Percentiles rank a stretch among this genome's conserved stretches.
phyloP scores from a whole-genome alignment of 164 flowering plant genomes.

The Magnolia kwangsiensis region DNA sequence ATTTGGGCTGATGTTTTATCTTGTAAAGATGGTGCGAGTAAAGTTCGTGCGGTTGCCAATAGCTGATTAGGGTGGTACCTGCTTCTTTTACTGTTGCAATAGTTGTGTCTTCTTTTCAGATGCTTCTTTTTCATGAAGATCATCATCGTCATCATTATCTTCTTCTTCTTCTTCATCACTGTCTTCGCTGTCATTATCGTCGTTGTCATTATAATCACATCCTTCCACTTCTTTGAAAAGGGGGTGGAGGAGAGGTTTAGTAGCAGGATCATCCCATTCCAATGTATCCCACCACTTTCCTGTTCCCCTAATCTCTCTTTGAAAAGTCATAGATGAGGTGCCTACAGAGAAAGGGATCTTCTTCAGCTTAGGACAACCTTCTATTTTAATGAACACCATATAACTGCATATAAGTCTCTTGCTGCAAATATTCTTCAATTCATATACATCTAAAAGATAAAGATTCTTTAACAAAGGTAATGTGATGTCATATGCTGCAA shows the following conservation, averaged over 20 bases:
- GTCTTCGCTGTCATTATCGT: constrained; percentile 17
- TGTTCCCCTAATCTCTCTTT: not conserved
- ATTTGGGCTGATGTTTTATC: not conserved
- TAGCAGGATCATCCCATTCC: not conserved
- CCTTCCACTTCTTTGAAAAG: too few species aligned
- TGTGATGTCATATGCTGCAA: too few species aligned
- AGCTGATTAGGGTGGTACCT: not conserved
- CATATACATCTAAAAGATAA: rapidly evolving
- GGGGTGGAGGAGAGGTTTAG: not conserved
- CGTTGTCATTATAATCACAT: constrained; percentile 12
- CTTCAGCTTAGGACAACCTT: not conserved
- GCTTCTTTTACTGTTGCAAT: too few species aligned
- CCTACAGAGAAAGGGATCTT: not conserved
- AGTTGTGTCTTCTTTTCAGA: too few species aligned
- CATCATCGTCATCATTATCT: constrained; percentile 7
- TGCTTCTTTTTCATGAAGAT: too few species aligned
- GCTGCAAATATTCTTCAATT: not conserved
- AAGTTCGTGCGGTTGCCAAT: not conserved
- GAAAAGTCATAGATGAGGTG: not conserved
- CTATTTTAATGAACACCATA: not conserved
- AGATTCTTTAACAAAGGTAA: too few species aligned
- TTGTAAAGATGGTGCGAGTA: not conserved
- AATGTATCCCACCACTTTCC: not conserved
- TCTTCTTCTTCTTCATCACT: constrained; percentile 28
- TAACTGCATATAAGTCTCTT: not conserved